A percentile compares a stretch with the other conserved stretches of the same genome.
Conservation (phyloP, 164 flowering plant species). For the Taxillus chinensis region DNA sequence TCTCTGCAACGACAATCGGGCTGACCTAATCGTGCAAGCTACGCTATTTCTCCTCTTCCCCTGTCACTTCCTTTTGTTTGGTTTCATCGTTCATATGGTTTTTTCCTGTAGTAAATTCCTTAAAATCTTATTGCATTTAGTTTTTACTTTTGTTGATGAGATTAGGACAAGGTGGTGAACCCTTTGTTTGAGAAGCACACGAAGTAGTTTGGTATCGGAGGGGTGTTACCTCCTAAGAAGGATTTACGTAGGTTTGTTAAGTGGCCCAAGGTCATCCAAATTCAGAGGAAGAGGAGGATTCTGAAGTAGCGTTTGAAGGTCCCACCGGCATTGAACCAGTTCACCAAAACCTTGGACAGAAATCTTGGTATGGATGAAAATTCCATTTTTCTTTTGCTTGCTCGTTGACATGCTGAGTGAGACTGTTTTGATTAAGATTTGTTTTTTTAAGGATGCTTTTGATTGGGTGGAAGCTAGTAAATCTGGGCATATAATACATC, state of each 20-base stretch:
- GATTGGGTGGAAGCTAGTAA: slow-evolving; percentile 86
- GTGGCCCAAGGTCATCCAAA: slow-evolving; percentile 27
- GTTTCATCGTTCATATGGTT: too few species aligned
- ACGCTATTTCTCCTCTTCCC: too few species aligned
- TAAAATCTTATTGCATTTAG: too few species aligned
- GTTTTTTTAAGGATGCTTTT: slow-evolving; percentile 78
- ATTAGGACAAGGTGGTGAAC: slow-evolving; percentile 28
- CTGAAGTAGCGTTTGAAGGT: slow-evolving; percentile 42
- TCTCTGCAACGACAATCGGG: too few species aligned
- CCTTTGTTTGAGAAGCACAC: slow-evolving; percentile 38
- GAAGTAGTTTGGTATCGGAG: slow-evolving; percentile 40
- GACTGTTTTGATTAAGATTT: too few species aligned
- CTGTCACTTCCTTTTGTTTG: too few species aligned
- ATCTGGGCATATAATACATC: slow-evolving; percentile 88
- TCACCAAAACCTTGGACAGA: slow-evolving; percentile 39
- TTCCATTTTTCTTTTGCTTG: background rate
- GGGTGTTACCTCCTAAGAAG: slow-evolving; percentile 34
- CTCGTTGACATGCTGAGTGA: too few species aligned
- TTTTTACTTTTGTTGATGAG: background rate
- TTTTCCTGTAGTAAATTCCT: too few species aligned
- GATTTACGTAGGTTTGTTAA: slow-evolving; percentile 30
- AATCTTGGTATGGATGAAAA: slow-evolving; percentile 19
- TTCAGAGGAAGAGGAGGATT: slow-evolving; percentile 35
- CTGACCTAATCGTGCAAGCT: too few species aligned
- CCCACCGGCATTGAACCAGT: slow-evolving; percentile 38